These are phyloP conservation scores for Candida nonsorbophila DNA, from an alignment of 805 yeast species.

Conservation along the genomic window DNA sequence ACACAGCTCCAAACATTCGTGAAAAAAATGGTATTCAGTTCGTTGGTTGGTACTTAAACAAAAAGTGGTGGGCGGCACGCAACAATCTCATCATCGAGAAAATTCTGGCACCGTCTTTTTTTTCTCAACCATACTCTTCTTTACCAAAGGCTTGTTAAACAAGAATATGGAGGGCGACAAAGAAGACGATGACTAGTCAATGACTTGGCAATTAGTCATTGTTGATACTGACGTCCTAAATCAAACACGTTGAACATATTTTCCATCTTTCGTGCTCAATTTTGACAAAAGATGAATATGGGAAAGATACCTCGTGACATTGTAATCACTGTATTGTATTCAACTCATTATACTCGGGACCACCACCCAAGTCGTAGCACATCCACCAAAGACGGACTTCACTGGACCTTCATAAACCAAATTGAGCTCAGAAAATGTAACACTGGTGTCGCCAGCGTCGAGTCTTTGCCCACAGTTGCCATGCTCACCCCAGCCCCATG, in stretches of 20 bases:
- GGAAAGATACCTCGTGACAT: constrained; percentile 75
- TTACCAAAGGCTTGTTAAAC: too few relatives aligned
- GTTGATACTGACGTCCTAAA: constrained; percentile 65
- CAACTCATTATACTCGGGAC: constrained; percentile 6
- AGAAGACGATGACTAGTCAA: constrained; percentile 6
- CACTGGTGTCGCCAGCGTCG: constrained; percentile 13
- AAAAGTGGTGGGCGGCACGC: too few relatives aligned
- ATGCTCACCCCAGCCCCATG: constrained; percentile 99
- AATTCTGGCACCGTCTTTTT: too few relatives aligned
- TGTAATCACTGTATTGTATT: constrained; percentile 3
- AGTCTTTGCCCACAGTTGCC: constrained; percentile 74
- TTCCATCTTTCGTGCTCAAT: constrained; percentile 54
- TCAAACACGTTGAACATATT: constrained; percentile 68
- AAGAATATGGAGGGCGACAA: not conserved
- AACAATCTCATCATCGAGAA: too few relatives aligned
- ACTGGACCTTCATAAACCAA: constrained; percentile 22
- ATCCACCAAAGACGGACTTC: constrained; percentile 48
- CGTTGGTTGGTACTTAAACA: too few relatives aligned
- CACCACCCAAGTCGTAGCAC: constrained; percentile 65
- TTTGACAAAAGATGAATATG: constrained; percentile 61
- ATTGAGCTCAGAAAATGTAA: constrained; percentile 34
- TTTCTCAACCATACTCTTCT: too few relatives aligned
- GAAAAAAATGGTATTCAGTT: too few relatives aligned
- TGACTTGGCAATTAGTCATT: constrained; percentile 8
- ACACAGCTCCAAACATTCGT: constrained; percentile 67